Percentiles rank a stretch among this genome's conserved stretches.
Conservation (phyloP, 2,329 filamentous ascomycete genomes). For the Penicillium sp. region DNA sequence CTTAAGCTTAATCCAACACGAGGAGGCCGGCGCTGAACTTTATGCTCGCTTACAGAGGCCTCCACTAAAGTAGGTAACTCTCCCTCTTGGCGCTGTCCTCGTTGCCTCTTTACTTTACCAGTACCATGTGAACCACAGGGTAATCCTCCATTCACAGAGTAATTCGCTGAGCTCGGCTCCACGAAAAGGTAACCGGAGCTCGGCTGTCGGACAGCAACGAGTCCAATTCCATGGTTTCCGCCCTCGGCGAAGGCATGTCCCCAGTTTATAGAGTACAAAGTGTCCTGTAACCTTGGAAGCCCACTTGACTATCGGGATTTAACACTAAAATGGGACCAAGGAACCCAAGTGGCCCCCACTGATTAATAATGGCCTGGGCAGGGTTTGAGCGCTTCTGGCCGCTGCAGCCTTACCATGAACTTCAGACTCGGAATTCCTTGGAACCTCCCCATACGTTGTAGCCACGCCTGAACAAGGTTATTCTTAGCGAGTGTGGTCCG, state of each 20-base stretch:
- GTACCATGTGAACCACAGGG: too few species aligned
- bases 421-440: conserved; percentile 8
- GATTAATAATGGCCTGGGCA: conserved; percentile 6
- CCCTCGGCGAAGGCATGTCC: background rate
- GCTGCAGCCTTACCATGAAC: conserved; percentile 11
- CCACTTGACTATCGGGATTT: conserved; percentile 17
- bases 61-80: conserved; percentile 15
- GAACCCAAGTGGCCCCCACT: conserved; percentile 6
- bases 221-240: background rate
- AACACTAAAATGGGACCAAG: conserved; percentile 11
- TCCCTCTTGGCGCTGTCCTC: conserved; percentile 15
- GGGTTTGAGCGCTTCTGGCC: conserved; percentile 12
- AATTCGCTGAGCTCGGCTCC: too few species aligned
- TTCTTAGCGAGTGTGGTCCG: conserved; percentile 8
- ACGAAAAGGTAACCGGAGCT: background rate
- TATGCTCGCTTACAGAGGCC: conserved; percentile 38
- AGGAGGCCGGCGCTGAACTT: conserved; percentile 35
- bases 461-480: conserved; percentile 11
- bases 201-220: background rate
- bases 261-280: conserved; percentile 1
- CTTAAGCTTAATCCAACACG: conserved; percentile 50
- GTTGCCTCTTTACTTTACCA: too few species aligned
- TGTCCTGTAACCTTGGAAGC: background rate
- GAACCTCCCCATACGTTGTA: background rate
- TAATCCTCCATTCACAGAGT: too few species aligned